Base-by-base conservation (phyloP, 1,284 basidiomycete species). In the Malassezia sympodialis region DNA sequence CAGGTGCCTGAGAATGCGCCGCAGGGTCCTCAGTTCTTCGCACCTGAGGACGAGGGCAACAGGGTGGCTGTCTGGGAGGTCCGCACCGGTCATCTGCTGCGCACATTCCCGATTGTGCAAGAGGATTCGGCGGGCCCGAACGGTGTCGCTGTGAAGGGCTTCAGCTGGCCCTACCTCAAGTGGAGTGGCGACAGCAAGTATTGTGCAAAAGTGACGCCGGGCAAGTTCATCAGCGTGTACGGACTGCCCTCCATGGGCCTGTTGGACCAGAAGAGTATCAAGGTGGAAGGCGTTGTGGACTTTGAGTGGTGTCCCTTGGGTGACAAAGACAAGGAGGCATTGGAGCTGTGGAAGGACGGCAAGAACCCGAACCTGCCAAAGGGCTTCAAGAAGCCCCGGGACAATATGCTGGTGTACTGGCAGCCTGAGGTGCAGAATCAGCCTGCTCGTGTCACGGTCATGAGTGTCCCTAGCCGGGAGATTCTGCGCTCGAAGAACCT, bases 221-320 rank as follows among this genome's bases (percentile, higher is more conserved):
- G 89, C 28, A 84, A 88, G 73, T 87, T 88, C 77, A 96, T 99
- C 78, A 90, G 90, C 71, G 85, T 98, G 45, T 91, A 98, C 77
- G 90, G 96, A 77, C 82, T 93, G 52, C 94, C 94, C 12, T 81
- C 82, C 58, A 96, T 99, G 90, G 84, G 85, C 67, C 79, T 98
- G 49, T 82, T 96, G 59, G 93, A 90, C 68, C 96, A 96, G 79
- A 99, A 96, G 80, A 89, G 86, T 67, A 79, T 98, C 78, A 96
- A 96, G 80, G 88, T 98, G 58, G 91, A 98, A 68, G 94, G 93
- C 23, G 93, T 99, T 32, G 82, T 91, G 63, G 94, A 98, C 78
- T 98, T 98, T 76, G 94, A 98, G 78, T 99, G 94, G 94, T 90
- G 89, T 70, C 94, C 94, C 30, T 82, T 86, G 61, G 85, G 88